Evolutionary conservation across 176 grass and related monocot species (phyloP), one percentile per base, ranked within the genome.

Genomic region (Eragrostis curvula): DNA sequence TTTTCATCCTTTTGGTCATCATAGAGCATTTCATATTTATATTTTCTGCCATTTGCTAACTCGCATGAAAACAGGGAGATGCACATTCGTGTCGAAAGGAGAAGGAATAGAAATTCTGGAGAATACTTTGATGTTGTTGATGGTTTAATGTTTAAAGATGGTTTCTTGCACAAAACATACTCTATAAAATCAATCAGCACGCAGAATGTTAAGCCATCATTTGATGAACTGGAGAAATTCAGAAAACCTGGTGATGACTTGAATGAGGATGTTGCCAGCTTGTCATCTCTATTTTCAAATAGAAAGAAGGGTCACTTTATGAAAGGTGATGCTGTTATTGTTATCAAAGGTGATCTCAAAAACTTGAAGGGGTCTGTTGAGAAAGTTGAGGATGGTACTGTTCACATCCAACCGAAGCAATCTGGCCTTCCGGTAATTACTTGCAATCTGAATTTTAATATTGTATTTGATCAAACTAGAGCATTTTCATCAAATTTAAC

Each of bases 221-320:
- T 97, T 58, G 91, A 92, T 79, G 94, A 94, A 79, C 75, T 97
- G 47, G 94, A 97, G 77, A 97, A 92, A 66, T 97, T 97, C 45
- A 84, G 72, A 58, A 92, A 85, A 84, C 91, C 92, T 88, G 87
- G 83, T 12, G 87, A 97, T 72, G 94, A 90, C 65, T 42, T 73
- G 9, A 89, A 86, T 88, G 87, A 86, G 55, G 91, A 94, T 66
- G 69, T 91, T 24, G 86, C 91, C 49, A 91, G 86, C 43, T 86
- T 97, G 60, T 93, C 94, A 29, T 87, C 91, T 78, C 86, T 97
- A 14, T 97, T 91, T 87, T 53, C 91, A 74, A 94, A 90, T 70
- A 94, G 91, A 78, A 94, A 92, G 70, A 97, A 92, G 32, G 85
- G 89, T 13, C 89, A 97, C 78, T 97, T 97, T 44, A 88, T 94